phyloP scores from a whole-genome alignment of 768 basidiomycete genomes.

The Lactifluus pinguis region DNA sequence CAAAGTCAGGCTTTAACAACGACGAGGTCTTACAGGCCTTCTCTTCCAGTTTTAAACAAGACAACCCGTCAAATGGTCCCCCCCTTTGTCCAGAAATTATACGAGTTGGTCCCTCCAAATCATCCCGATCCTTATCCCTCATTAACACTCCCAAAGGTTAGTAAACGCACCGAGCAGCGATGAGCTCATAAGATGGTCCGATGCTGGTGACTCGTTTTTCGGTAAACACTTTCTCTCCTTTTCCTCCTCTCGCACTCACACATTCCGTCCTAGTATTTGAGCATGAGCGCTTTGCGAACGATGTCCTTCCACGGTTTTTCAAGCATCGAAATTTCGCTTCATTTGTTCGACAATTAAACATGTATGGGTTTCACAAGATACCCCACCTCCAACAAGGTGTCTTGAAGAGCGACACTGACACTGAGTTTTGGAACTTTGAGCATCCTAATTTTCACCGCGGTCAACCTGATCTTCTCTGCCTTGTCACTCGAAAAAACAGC shows the following conservation, averaged over 20 bases:
- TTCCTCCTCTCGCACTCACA: neutral
- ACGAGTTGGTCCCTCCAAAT: constrained; percentile 50
- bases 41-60: constrained; percentile 36
- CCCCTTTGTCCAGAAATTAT: constrained; percentile 88
- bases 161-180: constrained; percentile 79
- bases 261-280: constrained; percentile 57
- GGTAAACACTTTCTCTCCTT: constrained; percentile 36
- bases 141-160: constrained; percentile 48
- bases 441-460: constrained; percentile 84
- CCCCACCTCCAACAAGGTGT: constrained; percentile 95
- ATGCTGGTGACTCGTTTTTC: constrained; percentile 86
- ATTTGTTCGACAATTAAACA: constrained; percentile 90
- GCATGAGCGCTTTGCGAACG: constrained; percentile 81
- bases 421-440: constrained; percentile 86
- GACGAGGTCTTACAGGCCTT: constrained; percentile 35
- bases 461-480: constrained; percentile 78
- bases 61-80: constrained; percentile 51
- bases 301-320: constrained; percentile 91
- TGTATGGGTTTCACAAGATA: constrained; percentile 94
- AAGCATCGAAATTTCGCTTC: constrained; percentile 94
- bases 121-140: constrained; percentile 9
- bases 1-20: too few relatives aligned
- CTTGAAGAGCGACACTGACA: constrained; percentile 70
- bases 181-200: constrained; percentile 86
- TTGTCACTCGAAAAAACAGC: constrained; percentile 76